These are phyloP conservation scores for Nematocida parisii DNA, from an alignment of 371 early-diverging fungal species.

Conservation along the genomic window DNA sequence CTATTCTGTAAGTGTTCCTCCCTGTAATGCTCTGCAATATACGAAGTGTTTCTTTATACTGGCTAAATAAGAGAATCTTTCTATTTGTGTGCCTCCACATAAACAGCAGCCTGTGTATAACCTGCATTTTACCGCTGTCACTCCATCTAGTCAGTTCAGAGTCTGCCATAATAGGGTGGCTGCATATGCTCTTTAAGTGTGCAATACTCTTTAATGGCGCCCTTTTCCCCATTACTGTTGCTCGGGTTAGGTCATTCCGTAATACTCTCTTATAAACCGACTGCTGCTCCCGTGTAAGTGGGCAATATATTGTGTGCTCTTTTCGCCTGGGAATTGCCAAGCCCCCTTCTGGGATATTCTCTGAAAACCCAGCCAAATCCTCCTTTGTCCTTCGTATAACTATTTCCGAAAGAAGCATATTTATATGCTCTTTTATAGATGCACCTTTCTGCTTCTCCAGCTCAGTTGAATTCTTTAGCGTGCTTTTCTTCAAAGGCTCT, in stretches of 20 bases:
- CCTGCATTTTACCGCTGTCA: conserved; percentile 49
- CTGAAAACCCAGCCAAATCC: conserved; percentile 72
- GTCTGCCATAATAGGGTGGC: conserved; percentile 74
- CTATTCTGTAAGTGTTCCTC: background rate
- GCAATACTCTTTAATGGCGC: conserved; percentile 86
- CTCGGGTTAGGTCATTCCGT: conserved; percentile 73
- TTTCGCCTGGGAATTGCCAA: conserved; percentile 79
- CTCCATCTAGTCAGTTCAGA: background rate
- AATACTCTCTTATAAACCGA: conserved; percentile 77
- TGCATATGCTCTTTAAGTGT: conserved; percentile 85
- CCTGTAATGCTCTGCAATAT: conserved; percentile 4
- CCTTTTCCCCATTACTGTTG: conserved; percentile 76
- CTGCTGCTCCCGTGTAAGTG: conserved; percentile 77
- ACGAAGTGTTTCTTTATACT: conserved; percentile 29
- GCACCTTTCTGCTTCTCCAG: conserved; percentile 81
- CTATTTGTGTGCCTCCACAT: conserved; percentile 24
- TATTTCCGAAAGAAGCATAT: conserved; percentile 83
- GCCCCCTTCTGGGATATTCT: conserved; percentile 57
- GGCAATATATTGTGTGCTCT: conserved; percentile 85
- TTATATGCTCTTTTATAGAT: conserved; percentile 79
- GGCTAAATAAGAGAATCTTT: conserved; percentile 43
- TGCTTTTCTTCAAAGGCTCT: conserved; percentile 40
- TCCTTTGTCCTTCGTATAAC: conserved; percentile 84
- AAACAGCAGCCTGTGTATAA: conserved; percentile 17
- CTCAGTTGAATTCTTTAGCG: conserved; percentile 26